Percentiles rank a stretch among this genome's conserved stretches.
These are phyloP conservation scores for Ceratocystis harringtonii DNA, from an alignment of 2,329 filamentous ascomycete genomes.

Conservation along the genomic window DNA sequence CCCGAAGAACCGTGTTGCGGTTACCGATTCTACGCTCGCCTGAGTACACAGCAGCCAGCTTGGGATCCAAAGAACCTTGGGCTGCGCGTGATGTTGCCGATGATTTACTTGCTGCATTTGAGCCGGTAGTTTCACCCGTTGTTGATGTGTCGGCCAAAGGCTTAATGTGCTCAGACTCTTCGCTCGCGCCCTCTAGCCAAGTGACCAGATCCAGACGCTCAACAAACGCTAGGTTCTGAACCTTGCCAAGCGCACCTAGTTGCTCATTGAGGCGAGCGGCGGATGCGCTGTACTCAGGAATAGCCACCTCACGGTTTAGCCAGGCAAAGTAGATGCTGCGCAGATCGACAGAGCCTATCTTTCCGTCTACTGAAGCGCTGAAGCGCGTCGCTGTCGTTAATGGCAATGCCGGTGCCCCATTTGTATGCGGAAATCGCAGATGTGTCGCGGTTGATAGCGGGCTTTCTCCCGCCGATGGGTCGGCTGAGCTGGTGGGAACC, in stretches of 20 bases:
- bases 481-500: conserved; percentile 56
- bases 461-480: conserved; percentile 46
- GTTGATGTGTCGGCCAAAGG: conserved; percentile 49
- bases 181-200: conserved; percentile 79
- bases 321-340: conserved; percentile 94
- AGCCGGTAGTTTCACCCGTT: conserved; percentile 25
- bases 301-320: conserved; percentile 79
- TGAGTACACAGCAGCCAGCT: conserved; percentile 76
- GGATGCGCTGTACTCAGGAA: conserved; percentile 80
- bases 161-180: conserved; percentile 87
- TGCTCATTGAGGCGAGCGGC: conserved; percentile 69
- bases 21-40: conserved; percentile 86
- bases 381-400: conserved; percentile 72
- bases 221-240: conserved; percentile 81
- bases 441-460: conserved; percentile 61
- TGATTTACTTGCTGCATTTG: conserved; percentile 26
- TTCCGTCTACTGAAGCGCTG: conserved; percentile 50
- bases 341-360: conserved; percentile 49
- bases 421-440: conserved; percentile 52
- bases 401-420: conserved; percentile 40
- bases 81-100: conserved; percentile 33
- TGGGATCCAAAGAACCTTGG: conserved; percentile 59
- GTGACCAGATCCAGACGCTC: conserved; percentile 83
- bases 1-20: conserved; percentile 72
- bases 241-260: conserved; percentile 47